These are phyloP conservation scores for Fusarium euwallaceae DNA, from an alignment of 2,329 filamentous ascomycete genomes.

Conservation along the genomic window DNA sequence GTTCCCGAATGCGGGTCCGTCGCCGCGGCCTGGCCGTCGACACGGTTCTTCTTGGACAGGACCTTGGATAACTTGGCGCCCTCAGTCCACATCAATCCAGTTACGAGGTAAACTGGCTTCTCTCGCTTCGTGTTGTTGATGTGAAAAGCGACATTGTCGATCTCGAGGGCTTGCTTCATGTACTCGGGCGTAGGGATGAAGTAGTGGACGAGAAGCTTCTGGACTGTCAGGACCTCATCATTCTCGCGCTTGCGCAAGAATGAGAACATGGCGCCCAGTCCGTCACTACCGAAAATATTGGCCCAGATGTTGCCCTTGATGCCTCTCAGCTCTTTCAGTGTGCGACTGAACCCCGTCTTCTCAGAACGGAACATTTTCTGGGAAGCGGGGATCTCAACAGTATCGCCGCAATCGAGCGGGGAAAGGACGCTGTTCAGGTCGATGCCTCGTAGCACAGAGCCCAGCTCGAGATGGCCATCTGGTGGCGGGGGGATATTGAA, in stretches of 20 bases:
- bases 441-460: neutral
- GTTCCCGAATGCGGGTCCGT: neutral
- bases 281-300: neutral
- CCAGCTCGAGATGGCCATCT: neutral
- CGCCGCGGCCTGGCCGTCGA: neutral
- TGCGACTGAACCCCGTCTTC: neutral
- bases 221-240: neutral
- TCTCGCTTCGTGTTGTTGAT: neutral
- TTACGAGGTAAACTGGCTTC: neutral
- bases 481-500: neutral
- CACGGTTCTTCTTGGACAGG: neutral
- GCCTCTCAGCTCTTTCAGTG: neutral
- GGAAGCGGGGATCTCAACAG: neutral
- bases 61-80: neutral
- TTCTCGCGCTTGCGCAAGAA: neutral
- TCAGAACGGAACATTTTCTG: neutral
- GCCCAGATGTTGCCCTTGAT: neutral
- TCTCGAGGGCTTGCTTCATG: neutral
- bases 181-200: neutral
- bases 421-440: neutral
- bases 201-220: neutral
- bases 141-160: neutral
- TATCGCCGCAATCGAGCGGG: neutral
- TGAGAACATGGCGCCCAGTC: neutral
- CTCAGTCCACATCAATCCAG: neutral